Base-by-base conservation (phyloP, 371 early-diverging fungal genomes). In the Mucor circinelloides region DNA sequence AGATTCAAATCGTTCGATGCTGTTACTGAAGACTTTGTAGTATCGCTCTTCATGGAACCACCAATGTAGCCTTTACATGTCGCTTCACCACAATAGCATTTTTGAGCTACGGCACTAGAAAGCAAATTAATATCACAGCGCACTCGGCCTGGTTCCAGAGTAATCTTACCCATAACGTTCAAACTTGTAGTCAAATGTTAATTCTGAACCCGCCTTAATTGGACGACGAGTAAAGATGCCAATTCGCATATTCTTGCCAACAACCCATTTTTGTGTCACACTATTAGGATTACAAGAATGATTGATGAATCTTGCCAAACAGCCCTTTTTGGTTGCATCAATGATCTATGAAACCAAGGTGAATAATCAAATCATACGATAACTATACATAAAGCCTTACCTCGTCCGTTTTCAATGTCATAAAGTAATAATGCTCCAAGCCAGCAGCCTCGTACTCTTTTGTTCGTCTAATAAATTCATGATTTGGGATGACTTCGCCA, bases 121-220 rank as follows among this genome's bases (percentile, higher is more conserved):
- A 30, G 30, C 30, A 30, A 30, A 6, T 30, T 6, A 30, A 30
- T 30, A 30, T 6, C 30, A 30, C n/a, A n/a, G n/a, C n/a, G n/a
- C n/a, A n/a, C n/a, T n/a, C n/a, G n/a, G 6, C 30, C 30, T 30
- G 30, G 30, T 2, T 30, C 30, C 2, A 30, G 30, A 30, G 30
- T 6, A 30, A 30, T 6, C 30, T 36, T 36, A 36, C 36, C 94
- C 93, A 56, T 90, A 93, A 59, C 94, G 87, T 67, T 93, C 93
- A 78, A 95, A 95, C 67, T 94, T 91, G 79, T 97, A 97, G 76
- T 97, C 95, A 83, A 97, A 97, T 1, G 96, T 96, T 23, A 97
- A 70, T 62, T 97, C 98, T 66, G 92, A 91, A 31, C 91, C 94
- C 36, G 85, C 84, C 56, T 75, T 80, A 21, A 97, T 87, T 4